These are phyloP conservation scores for Pyrenophora seminiperda DNA, from an alignment of 2,329 filamentous ascomycete species.

Conservation along the genomic window DNA sequence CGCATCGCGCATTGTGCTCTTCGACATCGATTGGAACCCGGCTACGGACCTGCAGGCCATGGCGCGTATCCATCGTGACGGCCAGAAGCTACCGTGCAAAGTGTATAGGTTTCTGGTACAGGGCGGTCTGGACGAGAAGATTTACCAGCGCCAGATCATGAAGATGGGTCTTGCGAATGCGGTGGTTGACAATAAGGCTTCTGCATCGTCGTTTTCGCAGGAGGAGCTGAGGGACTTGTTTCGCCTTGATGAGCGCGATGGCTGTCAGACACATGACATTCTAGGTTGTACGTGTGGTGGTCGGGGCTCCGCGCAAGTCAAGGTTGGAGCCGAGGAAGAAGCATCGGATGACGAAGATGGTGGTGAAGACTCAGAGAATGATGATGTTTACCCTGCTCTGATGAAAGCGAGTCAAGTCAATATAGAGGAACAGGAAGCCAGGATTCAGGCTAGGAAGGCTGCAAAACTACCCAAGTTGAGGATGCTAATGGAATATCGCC, in stretches of 20 bases:
- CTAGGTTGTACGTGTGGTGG: conserved; percentile 68
- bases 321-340: conserved; percentile 21
- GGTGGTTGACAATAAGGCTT: conserved; percentile 70
- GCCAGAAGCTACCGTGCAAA: conserved; percentile 69
- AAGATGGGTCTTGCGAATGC: conserved; percentile 73
- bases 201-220: conserved; percentile 65
- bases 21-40: conserved; percentile 78
- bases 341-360: conserved; percentile 30
- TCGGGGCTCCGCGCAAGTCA: conserved; percentile 47
- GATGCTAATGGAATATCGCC: conserved; percentile 61
- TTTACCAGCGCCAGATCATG: conserved; percentile 73
- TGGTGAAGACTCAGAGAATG: conserved; percentile 18
- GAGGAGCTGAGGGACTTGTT: conserved; percentile 72
- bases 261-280: conserved; percentile 71
- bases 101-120: conserved; percentile 73
- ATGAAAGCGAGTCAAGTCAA: conserved; percentile 53
- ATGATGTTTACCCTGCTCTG: conserved; percentile 32
- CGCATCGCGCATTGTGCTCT: conserved; percentile 71
- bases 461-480: conserved; percentile 52
- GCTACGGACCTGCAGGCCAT: conserved; percentile 75
- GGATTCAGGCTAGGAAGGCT: conserved; percentile 45
- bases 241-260: conserved; percentile 63
- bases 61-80: conserved; percentile 74
- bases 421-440: conserved; percentile 53
- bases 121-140: conserved; percentile 74